Percentiles rank a stretch among this genome's conserved stretches.
phyloP scores from a whole-genome alignment of 163 green algal species.

The Chlamydomonas reinhardtii region DNA sequence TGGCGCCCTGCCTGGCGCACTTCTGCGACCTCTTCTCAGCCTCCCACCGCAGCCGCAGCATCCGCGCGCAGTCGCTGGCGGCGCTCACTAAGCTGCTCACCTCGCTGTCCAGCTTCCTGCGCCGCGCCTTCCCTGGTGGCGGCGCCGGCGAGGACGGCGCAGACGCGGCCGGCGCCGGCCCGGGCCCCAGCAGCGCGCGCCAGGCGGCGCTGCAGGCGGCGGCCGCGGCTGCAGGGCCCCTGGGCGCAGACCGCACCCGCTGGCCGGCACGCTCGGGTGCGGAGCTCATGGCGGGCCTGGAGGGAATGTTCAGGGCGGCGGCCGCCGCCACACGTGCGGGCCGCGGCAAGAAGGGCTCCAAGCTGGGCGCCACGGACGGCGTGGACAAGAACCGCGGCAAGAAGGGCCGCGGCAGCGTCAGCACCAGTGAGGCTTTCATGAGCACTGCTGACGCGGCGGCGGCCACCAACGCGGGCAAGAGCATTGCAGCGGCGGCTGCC shows the following conservation, averaged over 20 bases:
- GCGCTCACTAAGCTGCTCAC: slow-evolving; percentile 63
- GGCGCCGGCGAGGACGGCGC: slow-evolving; percentile 12
- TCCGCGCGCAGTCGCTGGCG: slow-evolving; percentile 69
- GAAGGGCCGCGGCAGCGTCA: slow-evolving; percentile 38
- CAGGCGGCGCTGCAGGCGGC: slow-evolving; percentile 38
- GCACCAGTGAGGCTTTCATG: background rate
- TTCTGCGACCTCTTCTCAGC: slow-evolving; percentile 75
- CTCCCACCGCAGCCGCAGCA: slow-evolving; percentile 62
- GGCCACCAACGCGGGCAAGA: slow-evolving; percentile 9
- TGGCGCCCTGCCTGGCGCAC: slow-evolving; percentile 71
- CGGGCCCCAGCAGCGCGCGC: slow-evolving; percentile 23
- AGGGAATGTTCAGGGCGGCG: slow-evolving; percentile 30
- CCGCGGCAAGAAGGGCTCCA: background rate
- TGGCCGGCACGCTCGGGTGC: background rate
- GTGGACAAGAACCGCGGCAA: slow-evolving; percentile 26
- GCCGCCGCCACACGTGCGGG: slow-evolving; percentile 21
- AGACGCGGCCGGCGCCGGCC: background rate
- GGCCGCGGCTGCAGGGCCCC: background rate
- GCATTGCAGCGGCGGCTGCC: slow-evolving; percentile 15
- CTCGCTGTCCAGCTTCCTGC: slow-evolving; percentile 63
- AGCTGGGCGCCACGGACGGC: slow-evolving; percentile 4
- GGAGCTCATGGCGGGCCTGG: slow-evolving; percentile 10
- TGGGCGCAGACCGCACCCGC: slow-evolving; percentile 4
- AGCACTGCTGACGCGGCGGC: background rate
- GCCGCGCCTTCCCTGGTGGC: slow-evolving; percentile 27